Evolutionary conservation across 169 alveolate genomes (phyloP).

Genomic region (Prorocentrum cordatum): DNA sequence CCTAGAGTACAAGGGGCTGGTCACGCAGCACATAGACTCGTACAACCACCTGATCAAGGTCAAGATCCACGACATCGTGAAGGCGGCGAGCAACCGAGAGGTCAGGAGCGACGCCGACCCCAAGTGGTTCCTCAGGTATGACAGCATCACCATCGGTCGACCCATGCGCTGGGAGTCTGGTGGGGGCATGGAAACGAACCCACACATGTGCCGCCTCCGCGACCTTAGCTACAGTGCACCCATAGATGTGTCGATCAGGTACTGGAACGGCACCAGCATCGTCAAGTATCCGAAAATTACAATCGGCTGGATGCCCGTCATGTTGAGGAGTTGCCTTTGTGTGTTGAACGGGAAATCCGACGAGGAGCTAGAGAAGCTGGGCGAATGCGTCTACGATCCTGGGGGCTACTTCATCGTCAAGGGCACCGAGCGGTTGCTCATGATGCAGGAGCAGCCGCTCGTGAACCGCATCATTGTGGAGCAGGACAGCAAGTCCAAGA

Average conservation of each 20-base stretch:
- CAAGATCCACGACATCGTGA: conserved; percentile 18
- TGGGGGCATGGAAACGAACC: conserved; percentile 3
- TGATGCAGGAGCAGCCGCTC: conserved; percentile 95
- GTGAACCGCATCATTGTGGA: conserved; percentile 95
- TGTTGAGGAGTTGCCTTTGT: conserved; percentile 92
- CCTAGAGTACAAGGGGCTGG: too few relatives aligned
- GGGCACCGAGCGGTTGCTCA: conserved; percentile 96
- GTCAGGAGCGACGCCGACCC: conserved; percentile 57
- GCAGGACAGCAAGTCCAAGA: conserved; percentile 48
- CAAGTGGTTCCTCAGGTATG: conserved; percentile 41
- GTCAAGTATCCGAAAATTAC: conserved; percentile 73
- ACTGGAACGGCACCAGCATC: conserved; percentile 86
- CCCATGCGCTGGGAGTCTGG: too few relatives aligned
- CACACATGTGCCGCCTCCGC: conserved; percentile 87
- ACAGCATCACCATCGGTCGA: background rate
- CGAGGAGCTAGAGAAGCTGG: conserved; percentile 77
- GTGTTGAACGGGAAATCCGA: conserved; percentile 75
- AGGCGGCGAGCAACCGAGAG: conserved; percentile 14
- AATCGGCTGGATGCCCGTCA: conserved; percentile 94
- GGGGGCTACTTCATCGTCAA: conserved; percentile 98
- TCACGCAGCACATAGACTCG: background rate
- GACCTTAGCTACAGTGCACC: conserved; percentile 98
- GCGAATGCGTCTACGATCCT: conserved; percentile 82
- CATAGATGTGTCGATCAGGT: conserved; percentile 88
- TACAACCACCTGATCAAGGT: conserved; percentile 61